Evolutionary conservation across 257 asterid species (phyloP).

Genomic region (Nicotiana attenuata): DNA sequence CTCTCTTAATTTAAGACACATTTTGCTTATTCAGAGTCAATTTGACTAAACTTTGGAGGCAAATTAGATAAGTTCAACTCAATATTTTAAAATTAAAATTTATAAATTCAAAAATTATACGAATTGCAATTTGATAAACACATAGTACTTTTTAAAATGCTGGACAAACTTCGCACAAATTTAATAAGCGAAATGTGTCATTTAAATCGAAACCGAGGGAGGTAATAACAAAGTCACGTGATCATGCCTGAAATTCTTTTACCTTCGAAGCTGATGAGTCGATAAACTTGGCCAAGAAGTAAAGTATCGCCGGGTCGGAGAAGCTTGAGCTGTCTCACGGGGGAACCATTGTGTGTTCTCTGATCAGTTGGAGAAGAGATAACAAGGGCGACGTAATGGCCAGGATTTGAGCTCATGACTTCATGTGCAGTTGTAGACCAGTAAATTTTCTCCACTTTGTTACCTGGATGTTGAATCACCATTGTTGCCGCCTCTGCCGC

Average conservation of each 20-base stretch:
- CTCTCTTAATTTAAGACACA: too few species aligned
- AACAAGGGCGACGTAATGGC: constrained; percentile 76
- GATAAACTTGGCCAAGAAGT: constrained; percentile 70
- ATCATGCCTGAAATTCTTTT: not conserved
- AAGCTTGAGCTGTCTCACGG: constrained; percentile 70
- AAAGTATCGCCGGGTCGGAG: constrained; percentile 74
- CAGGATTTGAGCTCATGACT: constrained; percentile 73
- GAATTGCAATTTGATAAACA: too few species aligned
- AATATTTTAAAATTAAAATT: too few species aligned
- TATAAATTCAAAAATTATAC: too few species aligned
- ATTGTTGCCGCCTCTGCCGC: constrained; percentile 90
- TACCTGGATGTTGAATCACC: constrained; percentile 62
- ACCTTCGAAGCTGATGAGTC: constrained; percentile 83
- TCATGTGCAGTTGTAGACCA: constrained; percentile 63
- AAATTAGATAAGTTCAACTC: too few species aligned
- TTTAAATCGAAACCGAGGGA: too few species aligned
- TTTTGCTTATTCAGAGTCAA: too few species aligned
- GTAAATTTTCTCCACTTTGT: constrained; percentile 64
- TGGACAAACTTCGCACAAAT: too few species aligned
- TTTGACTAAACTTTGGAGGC: too few species aligned
- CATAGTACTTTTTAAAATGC: too few species aligned
- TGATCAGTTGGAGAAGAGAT: constrained; percentile 26
- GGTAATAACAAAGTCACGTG: too few species aligned
- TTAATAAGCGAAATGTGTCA: too few species aligned
- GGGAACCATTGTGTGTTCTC: constrained; percentile 34